A percentile compares a stretch with the other conserved stretches of the same genome.
These are phyloP conservation scores for Paulownia fortunei DNA, from an alignment of 257 asterid species.

Conservation along the genomic window DNA sequence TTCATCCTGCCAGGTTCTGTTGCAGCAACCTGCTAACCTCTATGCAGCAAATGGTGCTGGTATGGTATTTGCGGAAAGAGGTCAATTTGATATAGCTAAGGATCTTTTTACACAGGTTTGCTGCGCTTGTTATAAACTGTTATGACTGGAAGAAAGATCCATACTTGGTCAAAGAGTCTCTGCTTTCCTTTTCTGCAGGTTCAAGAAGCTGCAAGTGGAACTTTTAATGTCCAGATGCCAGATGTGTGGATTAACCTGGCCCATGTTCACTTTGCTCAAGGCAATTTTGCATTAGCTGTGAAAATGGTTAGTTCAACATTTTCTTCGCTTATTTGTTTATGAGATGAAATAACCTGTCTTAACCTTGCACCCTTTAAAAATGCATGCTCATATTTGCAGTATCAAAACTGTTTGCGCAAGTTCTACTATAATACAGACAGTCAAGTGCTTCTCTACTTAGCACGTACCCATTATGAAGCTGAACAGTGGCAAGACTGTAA, in stretches of 20 bases:
- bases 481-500: constrained; percentile 99
- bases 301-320: constrained; percentile 79
- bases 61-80: constrained; percentile 94
- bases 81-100: constrained; percentile 95
- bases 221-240: constrained; percentile 86
- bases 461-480: constrained; percentile 99
- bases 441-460: constrained; percentile 94
- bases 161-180: constrained; percentile 10
- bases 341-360: constrained; percentile 44
- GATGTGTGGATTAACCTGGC: constrained; percentile 99
- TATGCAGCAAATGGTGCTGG: constrained; percentile 99
- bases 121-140: constrained; percentile 26
- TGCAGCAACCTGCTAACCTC: constrained; percentile 81
- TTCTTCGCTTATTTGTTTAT: constrained; percentile 38
- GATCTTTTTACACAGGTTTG: constrained; percentile 93
- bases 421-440: constrained; percentile 88
- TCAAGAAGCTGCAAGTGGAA: constrained; percentile 99
- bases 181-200: constrained; percentile 52
- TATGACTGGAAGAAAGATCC: constrained; percentile 9
- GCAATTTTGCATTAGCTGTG: constrained; percentile 91
- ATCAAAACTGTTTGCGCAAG: constrained; percentile 93
- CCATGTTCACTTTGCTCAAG: constrained; percentile 98
- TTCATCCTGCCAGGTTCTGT: constrained; percentile 69
- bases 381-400: constrained; percentile 57
- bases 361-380: constrained; percentile 41